phyloP scores from a whole-genome alignment of 768 basidiomycete species.

The Gymnopilus junonius region DNA sequence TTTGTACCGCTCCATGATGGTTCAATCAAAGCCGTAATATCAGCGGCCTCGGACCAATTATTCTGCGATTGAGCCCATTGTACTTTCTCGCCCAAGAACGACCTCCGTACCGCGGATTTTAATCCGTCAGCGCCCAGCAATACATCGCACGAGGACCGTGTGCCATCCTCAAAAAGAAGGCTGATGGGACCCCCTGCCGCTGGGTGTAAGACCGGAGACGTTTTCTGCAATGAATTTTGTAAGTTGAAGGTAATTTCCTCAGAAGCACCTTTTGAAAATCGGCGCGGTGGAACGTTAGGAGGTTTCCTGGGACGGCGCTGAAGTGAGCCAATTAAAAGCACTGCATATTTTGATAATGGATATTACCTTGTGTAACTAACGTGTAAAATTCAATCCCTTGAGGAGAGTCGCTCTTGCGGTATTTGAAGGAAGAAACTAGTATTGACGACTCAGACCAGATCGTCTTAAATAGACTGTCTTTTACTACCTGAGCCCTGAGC shows the following conservation, averaged over 20 bases:
- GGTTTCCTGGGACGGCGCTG: constrained; percentile 38
- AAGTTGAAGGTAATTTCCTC: constrained; percentile 47
- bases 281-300: constrained; percentile 64
- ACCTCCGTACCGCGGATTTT: constrained; percentile 55
- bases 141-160: constrained; percentile 62
- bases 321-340: neutral
- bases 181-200: constrained; percentile 43
- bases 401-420: constrained; percentile 64
- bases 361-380: constrained; percentile 60
- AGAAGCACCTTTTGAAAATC: constrained; percentile 69
- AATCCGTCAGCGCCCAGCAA: constrained; percentile 76
- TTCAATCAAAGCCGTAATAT: constrained; percentile 46
- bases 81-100: constrained; percentile 42
- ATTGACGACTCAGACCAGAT: neutral
- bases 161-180: constrained; percentile 66
- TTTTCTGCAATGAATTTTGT: constrained; percentile 55
- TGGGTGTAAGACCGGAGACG: constrained; percentile 62
- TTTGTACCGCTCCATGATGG: constrained; percentile 63
- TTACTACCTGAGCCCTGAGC: constrained; percentile 45
- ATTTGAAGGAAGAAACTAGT: constrained; percentile 54
- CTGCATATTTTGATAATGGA: neutral
- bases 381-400: constrained; percentile 57
- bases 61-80: constrained; percentile 38
- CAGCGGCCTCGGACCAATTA: constrained; percentile 41
- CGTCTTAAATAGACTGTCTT: neutral